Evolutionary conservation across 345 rosid genomes (phyloP).

Genomic region (Moricandia arvensis): DNA sequence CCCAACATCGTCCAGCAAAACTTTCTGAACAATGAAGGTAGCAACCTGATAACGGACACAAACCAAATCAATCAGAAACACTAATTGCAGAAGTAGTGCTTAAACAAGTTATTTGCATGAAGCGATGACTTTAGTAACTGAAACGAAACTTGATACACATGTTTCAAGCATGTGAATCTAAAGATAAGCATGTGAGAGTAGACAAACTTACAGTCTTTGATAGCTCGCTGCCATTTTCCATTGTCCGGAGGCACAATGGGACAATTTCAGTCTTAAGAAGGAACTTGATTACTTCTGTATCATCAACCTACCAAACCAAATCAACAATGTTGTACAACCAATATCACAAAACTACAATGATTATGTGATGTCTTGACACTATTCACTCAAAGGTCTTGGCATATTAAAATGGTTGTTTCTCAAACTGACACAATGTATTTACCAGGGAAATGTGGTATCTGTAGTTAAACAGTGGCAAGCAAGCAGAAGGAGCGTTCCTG

Average conservation of each 20-base stretch:
- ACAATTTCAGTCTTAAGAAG: slow-evolving; percentile 45
- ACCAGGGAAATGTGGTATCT: slow-evolving; percentile 4
- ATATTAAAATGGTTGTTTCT: slow-evolving; percentile 13
- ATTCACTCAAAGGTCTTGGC: slow-evolving; percentile 12
- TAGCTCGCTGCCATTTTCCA: slow-evolving; percentile 47
- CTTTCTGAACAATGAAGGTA: slow-evolving; percentile 82
- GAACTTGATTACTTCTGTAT: slow-evolving; percentile 38
- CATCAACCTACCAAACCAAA: slow-evolving; percentile 44
- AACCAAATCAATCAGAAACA: slow-evolving; percentile 1
- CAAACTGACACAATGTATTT: slow-evolving; percentile 4
- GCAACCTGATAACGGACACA: slow-evolving; percentile 63
- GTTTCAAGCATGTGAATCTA: slow-evolving; percentile 14
- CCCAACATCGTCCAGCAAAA: slow-evolving; percentile 83
- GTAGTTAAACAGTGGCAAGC: background rate
- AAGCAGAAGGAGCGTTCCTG: slow-evolving; percentile 9
- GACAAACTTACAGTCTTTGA: slow-evolving; percentile 53
- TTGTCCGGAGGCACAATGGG: slow-evolving; percentile 51
- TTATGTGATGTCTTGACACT: slow-evolving; percentile 2
- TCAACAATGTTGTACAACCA: slow-evolving; percentile 15
- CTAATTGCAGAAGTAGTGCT: slow-evolving; percentile 9
- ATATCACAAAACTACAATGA: background rate
- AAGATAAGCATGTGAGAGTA: slow-evolving; percentile 14
- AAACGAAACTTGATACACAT: slow-evolving; percentile 11
- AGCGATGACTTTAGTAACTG: background rate
- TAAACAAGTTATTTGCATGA: background rate